Evolutionary conservation across 2,329 filamentous ascomycete genomes (phyloP).

Genomic region (Cryphonectria radicalis): DNA sequence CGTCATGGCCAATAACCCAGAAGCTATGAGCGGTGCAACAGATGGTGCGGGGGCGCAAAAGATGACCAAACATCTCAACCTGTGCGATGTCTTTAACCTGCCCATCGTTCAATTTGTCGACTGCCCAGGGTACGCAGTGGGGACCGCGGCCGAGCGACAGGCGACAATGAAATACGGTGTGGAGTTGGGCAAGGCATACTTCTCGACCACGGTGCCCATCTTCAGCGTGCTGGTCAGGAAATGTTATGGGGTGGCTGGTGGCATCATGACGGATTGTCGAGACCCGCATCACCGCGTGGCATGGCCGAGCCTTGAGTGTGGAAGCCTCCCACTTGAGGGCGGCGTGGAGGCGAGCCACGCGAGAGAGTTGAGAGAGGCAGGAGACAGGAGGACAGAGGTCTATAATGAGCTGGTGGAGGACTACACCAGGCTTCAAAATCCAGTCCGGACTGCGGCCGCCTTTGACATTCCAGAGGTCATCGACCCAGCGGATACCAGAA

Average conservation of each 20-base stretch:
- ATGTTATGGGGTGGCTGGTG: slow-evolving; percentile 67
- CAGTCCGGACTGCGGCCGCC: slow-evolving; percentile 64
- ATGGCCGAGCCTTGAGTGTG: slow-evolving; percentile 68
- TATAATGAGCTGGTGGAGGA: slow-evolving; percentile 63
- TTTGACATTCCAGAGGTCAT: slow-evolving; percentile 70
- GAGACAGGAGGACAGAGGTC: slow-evolving; percentile 52
- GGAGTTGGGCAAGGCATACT: slow-evolving; percentile 64
- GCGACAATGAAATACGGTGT: slow-evolving; percentile 70
- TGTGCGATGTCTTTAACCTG: slow-evolving; percentile 68
- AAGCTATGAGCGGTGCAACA: slow-evolving; percentile 64
- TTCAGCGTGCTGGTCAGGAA: slow-evolving; percentile 66
- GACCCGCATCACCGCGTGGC: slow-evolving; percentile 64
- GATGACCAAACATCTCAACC: slow-evolving; percentile 62
- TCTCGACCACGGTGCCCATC: slow-evolving; percentile 64
- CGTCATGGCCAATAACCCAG: slow-evolving; percentile 63
- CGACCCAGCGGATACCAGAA: slow-evolving; percentile 62
- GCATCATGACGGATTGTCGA: slow-evolving; percentile 65
- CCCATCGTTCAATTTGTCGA: slow-evolving; percentile 64
- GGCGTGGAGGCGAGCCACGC: slow-evolving; percentile 68
- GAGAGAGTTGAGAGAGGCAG: slow-evolving; percentile 60
- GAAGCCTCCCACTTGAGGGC: slow-evolving; percentile 64
- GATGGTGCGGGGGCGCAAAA: slow-evolving; percentile 66
- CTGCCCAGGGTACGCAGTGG: slow-evolving; percentile 50
- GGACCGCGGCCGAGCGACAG: slow-evolving; percentile 63
- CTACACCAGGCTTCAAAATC: slow-evolving; percentile 66